Base-by-base conservation (phyloP, 257 asterid genomes). In the Euphrasia confusa region DNA sequence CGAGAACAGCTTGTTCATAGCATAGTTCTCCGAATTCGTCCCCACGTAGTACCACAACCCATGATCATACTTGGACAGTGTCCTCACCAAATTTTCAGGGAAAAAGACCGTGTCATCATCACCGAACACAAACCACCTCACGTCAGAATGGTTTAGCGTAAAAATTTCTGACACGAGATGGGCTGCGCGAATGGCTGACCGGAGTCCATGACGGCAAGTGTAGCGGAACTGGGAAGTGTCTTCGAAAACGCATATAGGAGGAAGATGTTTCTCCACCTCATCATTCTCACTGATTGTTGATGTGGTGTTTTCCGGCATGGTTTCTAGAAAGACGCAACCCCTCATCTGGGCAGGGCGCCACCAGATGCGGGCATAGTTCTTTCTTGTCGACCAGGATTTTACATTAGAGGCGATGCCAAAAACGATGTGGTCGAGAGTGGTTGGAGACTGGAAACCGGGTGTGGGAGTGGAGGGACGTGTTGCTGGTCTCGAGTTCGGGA, bases 81-180 rank as follows among this genome's bases (percentile, higher is more conserved):
- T 84, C 81, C 72, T 83, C 72, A 69, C 91, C 64, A 90, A 66
- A 79, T 88, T 90, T 13, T 90, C 96, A 0, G 94, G 85, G 65
- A 90, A 88, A 74, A 88, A 90, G 12, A 85, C 63, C 0, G 98
- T 88, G 14, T 88, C 94, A 21, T 90, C 98, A n/a, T 90, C 98
- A 24, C 98, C 98, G 61, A 88, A 90, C 45, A 90, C 96, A 55
- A 77, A 85, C 95, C 98, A 90, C 71, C 89, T 78, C 60, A 85
- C 95, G 18, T 84, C 58, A 0, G 86, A 21, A 56, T 87, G 75
- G 63, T 80, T 82, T 1, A 82, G 80, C 1, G 80, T 74, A 6
- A 85, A 84, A 0, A 84, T 85, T 65, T 90, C 96, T 0, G 73
- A 74, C 11, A 90, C 88, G 0, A 84, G 80, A 4, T 94, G 87